Evolutionary conservation across 768 basidiomycete genomes (phyloP).

Genomic region (Auricularia auricula-judae): DNA sequence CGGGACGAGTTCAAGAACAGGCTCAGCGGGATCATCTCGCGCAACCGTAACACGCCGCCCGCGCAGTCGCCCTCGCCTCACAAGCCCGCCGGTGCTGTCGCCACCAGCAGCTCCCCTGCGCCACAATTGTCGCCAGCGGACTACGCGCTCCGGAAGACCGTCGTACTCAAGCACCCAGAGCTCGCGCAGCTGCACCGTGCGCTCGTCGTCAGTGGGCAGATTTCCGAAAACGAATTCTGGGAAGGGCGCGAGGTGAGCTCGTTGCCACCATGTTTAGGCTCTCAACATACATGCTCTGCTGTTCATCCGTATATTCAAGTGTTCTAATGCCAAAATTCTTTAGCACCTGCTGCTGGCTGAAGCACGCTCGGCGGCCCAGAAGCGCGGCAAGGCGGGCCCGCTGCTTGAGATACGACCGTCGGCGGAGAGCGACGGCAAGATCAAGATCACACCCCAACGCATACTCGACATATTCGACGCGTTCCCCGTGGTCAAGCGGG

Average conservation of each 20-base stretch:
- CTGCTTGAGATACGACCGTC: conserved; percentile 84
- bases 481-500: conserved; percentile 88
- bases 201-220: conserved; percentile 68
- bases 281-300: too few species aligned
- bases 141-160: conserved; percentile 65
- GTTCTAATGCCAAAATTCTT: too few species aligned
- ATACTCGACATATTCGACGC: conserved; percentile 96
- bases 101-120: conserved; percentile 35
- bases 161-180: conserved; percentile 68
- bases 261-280: conserved; percentile 16
- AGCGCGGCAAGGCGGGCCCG: conserved; percentile 73
- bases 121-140: conserved; percentile 35
- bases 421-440: conserved; percentile 74
- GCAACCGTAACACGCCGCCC: conserved; percentile 39
- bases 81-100: conserved; percentile 31
- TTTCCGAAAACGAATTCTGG: conserved; percentile 93
- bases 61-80: conserved; percentile 10
- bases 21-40: conserved; percentile 64
- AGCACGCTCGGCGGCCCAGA: conserved; percentile 59
- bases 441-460: conserved; percentile 81
- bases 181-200: conserved; percentile 76
- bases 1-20: conserved; percentile 77
- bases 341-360: conserved; percentile 66
- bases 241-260: conserved; percentile 63
- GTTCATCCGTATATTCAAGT: too few species aligned